Evolutionary conservation across 257 asterid species (phyloP).

Genomic region (Schizonepeta tenuifolia): DNA sequence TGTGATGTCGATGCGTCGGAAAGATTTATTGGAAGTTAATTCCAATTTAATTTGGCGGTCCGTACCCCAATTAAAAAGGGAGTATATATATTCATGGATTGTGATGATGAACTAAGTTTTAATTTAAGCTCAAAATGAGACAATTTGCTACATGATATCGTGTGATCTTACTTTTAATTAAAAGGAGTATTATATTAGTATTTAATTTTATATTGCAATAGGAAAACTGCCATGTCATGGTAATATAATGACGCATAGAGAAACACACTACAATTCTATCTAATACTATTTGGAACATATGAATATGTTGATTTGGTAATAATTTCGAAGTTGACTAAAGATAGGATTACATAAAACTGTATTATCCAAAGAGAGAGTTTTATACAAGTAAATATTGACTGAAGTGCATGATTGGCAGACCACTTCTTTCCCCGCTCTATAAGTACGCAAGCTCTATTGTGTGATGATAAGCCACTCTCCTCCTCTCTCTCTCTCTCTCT

Average conservation of each 20-base stretch:
- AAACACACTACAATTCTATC: no score
- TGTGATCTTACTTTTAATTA: background rate
- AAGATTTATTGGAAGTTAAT: background rate
- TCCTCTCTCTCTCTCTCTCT: slow-evolving; percentile 9
- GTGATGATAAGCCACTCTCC: background rate
- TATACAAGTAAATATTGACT: background rate
- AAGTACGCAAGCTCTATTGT: background rate
- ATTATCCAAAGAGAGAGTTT: background rate
- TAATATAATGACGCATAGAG: background rate
- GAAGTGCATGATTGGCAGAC: slow-evolving; percentile 17
- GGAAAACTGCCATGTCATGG: background rate
- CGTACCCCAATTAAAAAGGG: background rate
- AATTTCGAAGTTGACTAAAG: background rate
- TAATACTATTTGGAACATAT: background rate
- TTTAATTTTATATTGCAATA: no score
- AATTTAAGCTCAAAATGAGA: background rate
- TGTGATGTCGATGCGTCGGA: no score
- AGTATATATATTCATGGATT: background rate
- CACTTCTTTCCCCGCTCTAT: slow-evolving; percentile 14
- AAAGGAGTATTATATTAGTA: no score
- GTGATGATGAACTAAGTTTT: background rate
- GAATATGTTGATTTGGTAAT: background rate
- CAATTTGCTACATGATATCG: background rate
- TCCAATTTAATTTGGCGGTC: background rate
- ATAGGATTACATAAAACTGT: background rate